Percentiles rank a stretch among this genome's conserved stretches.
These are phyloP conservation scores for Apiotrichum brassicae DNA, from an alignment of 1,284 basidiomycete genomes.

Conservation along the genomic window DNA sequence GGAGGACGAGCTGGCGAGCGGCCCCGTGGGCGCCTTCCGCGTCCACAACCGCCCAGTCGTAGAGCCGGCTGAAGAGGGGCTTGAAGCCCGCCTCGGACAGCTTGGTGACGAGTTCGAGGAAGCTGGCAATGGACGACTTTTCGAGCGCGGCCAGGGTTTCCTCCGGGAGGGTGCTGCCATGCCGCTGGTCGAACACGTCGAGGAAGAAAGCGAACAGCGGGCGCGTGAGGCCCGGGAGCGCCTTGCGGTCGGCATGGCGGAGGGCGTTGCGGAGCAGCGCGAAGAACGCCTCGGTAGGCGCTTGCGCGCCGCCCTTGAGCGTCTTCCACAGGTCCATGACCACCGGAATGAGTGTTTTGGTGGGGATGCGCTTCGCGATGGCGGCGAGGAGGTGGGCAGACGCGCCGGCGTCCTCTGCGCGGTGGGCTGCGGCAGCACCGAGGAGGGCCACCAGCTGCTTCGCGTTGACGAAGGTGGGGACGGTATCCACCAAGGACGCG, in stretches of 20 bases:
- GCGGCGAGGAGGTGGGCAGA: constrained; percentile 49
- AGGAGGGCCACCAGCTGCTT: constrained; percentile 47
- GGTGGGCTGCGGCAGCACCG: constrained; percentile 32
- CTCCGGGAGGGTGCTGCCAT: constrained; percentile 32
- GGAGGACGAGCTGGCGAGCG: constrained; percentile 60
- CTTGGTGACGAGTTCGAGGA: constrained; percentile 84
- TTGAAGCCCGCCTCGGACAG: constrained; percentile 89
- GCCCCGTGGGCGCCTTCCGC: constrained; percentile 31
- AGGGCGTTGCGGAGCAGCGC: constrained; percentile 61
- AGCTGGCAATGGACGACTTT: constrained; percentile 57
- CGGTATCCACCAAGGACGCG: constrained; percentile 36
- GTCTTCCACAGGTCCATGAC: constrained; percentile 50
- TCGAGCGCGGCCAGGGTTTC: constrained; percentile 44
- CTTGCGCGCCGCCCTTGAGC: constrained; percentile 25
- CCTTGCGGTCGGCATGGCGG: constrained; percentile 58
- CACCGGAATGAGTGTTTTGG: constrained; percentile 61
- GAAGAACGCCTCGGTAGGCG: constrained; percentile 54
- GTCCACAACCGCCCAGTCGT: constrained; percentile 86
- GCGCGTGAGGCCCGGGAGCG: constrained; percentile 65
- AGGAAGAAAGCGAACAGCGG: constrained; percentile 74
- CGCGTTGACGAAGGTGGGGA: constrained; percentile 46
- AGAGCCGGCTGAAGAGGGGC: constrained; percentile 82
- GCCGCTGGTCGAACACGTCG: constrained; percentile 64
- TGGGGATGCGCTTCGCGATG: constrained; percentile 62
- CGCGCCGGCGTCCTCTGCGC: constrained; percentile 19